Conservation (phyloP, 495 filamentous ascomycete genomes). For the Xylaria bambusicola region DNA sequence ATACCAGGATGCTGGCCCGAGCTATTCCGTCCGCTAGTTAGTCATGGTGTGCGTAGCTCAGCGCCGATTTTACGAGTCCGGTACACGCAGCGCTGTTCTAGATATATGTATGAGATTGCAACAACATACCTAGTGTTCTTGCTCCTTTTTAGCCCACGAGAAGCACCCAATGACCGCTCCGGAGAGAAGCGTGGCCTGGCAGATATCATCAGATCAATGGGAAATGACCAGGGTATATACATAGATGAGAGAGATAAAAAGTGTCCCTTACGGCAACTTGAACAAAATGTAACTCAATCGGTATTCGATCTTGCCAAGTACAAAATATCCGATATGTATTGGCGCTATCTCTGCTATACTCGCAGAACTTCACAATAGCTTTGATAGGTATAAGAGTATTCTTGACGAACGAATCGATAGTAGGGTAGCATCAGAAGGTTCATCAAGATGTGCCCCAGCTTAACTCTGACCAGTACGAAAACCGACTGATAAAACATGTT, state of each 20-base stretch:
- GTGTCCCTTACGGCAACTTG: slow-evolving; percentile 30
- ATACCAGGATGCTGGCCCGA: slow-evolving; percentile 31
- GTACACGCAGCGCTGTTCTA: neutral
- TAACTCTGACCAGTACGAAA: neutral
- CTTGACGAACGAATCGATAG: slow-evolving; percentile 22
- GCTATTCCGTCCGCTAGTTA: neutral
- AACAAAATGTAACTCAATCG: slow-evolving; percentile 34
- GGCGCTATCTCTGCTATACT: neutral
- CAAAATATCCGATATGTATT: slow-evolving; percentile 16
- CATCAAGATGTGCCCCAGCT: slow-evolving; percentile 7
- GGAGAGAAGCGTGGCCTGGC: slow-evolving; percentile 29
- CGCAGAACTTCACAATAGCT: slow-evolving; percentile 13
- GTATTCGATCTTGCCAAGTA: slow-evolving; percentile 32
- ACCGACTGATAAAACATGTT: neutral
- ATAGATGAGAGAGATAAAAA: neutral
- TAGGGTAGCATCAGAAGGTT: slow-evolving; percentile 18
- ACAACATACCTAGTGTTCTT: slow-evolving; percentile 30
- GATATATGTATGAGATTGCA: neutral
- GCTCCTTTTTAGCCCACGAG: slow-evolving; percentile 26
- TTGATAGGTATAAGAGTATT: slow-evolving; percentile 21
- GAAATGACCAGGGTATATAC: neutral
- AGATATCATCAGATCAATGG: neutral
- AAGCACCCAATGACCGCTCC: slow-evolving; percentile 37
- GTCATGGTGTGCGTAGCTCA: neutral
- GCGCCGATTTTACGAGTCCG: neutral